Evolutionary conservation across 495 filamentous ascomycete genomes (phyloP), one percentile per base, ranked within the genome.

Genomic region (Ramalina intermedia): DNA sequence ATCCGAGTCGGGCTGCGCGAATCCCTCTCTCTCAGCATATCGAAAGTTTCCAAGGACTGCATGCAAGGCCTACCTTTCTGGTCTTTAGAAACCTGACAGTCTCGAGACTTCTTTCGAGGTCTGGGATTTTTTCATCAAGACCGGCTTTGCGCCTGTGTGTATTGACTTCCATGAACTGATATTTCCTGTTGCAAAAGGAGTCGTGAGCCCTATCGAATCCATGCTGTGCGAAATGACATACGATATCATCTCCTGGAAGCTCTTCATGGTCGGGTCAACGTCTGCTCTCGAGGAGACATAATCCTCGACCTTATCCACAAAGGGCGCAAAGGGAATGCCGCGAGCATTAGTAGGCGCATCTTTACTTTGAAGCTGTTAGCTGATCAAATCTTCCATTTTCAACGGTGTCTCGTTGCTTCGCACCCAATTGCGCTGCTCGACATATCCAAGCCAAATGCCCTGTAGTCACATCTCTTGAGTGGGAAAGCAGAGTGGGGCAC

Each of bases 221-320:
- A 3, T 3, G 9, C 3, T 14, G 41, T 26, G 14, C 11, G 38
- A 7, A 12, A 35, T 12, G 9, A 42, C 76, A 56, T 67, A 84
- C 81, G 90, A 88, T 56, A 98, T 96, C 93, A 98, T 94, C 72
- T 98, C 91, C 65, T 96, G 91, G 65, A 98, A 96, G 59, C 75
- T 87, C 61, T 84, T 81, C 58, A 98, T 72, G 23, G 88, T 94
- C 20, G 76, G 68, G 63, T 96, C 91, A 54, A 96, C 91, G 50
- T 96, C 86, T 4, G 75, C 79, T 18, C 90, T 79, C 8, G 82
- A 78, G 51, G 87, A 73, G 56, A 96, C 84, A 68, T 94, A 96
- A 69, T 96, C 87, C 71, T 86, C 80, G 47, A 98, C 90, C 63
- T 89, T 85, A 68, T 95, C 90, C 61, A 96, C 84, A 59, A 98